A percentile compares a stretch with the other conserved stretches of the same genome.
phyloP scores from a whole-genome alignment of 331 rosid species.

The Acacia pycnantha region DNA sequence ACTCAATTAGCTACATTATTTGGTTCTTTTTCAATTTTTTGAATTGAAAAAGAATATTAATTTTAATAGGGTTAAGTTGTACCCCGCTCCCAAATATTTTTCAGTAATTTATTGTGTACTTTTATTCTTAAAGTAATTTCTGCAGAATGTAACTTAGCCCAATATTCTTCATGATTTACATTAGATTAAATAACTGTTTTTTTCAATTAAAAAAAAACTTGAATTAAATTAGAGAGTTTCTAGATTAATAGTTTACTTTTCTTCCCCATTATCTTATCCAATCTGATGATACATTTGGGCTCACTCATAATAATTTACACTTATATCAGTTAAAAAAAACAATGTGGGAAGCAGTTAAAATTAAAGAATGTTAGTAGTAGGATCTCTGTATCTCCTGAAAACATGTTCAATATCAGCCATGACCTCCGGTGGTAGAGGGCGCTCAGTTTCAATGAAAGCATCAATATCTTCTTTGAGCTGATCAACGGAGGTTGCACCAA shows the following conservation, averaged over 20 bases:
- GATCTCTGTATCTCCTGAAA: conserved; percentile 82
- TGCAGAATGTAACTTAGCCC: too few relatives aligned
- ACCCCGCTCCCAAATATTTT: too few relatives aligned
- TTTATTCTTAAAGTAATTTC: too few relatives aligned
- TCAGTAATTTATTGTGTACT: too few relatives aligned
- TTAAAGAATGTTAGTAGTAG: conserved; percentile 37
- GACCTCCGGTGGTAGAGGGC: conserved; percentile 69
- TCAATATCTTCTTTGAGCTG: conserved; percentile 81
- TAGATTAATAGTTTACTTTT: background rate
- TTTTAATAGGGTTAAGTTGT: too few relatives aligned
- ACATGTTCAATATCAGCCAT: conserved; percentile 59
- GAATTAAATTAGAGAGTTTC: background rate
- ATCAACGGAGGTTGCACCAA: conserved; percentile 83
- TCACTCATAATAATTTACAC: background rate
- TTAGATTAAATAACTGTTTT: background rate
- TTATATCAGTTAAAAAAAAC: too few relatives aligned
- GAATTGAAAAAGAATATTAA: too few relatives aligned
- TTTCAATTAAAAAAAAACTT: background rate
- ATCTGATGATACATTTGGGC: background rate
- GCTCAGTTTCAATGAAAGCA: conserved; percentile 58
- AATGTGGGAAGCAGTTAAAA: background rate
- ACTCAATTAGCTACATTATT: too few relatives aligned
- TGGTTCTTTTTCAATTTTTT: too few relatives aligned
- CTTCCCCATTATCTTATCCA: background rate
- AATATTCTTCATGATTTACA: background rate